Conservation (phyloP, 179 eudicot genomes). For the Camellia oleifera region DNA sequence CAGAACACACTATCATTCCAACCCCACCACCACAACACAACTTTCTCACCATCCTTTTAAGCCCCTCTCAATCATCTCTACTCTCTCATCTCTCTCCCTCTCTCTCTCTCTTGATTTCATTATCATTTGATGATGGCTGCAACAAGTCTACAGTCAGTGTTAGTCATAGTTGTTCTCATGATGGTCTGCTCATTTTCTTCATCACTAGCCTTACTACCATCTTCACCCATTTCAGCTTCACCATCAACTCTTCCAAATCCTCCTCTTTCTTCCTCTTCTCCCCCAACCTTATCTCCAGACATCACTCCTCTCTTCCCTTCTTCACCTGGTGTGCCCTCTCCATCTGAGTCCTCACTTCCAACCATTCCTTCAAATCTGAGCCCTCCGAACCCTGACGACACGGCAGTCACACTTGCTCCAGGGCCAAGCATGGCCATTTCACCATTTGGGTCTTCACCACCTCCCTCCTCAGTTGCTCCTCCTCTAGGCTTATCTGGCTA, state of each 20-base stretch:
- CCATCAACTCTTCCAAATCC: slow-evolving; percentile 51
- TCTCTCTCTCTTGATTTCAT: background rate
- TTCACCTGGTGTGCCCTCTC: background rate
- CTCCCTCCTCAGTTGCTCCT: slow-evolving; percentile 36
- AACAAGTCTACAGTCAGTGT: background rate
- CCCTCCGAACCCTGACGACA: slow-evolving; percentile 66
- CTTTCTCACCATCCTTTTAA: slow-evolving; percentile 7
- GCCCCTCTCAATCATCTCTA: slow-evolving; percentile 4
- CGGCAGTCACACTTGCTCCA: slow-evolving; percentile 14
- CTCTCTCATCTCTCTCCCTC: slow-evolving; percentile 3
- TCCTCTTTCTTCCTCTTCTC: background rate
- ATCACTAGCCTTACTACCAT: slow-evolving; percentile 12
- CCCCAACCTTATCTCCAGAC: slow-evolving; percentile 12
- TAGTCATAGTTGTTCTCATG: background rate
- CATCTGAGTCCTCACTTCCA: slow-evolving; percentile 8
- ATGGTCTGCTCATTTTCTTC: background rate
- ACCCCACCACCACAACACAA: slow-evolving; percentile 8
- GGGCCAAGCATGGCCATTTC: slow-evolving; percentile 42
- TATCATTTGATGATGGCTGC: background rate
- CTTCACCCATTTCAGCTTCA: slow-evolving; percentile 58
- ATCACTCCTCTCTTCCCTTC: slow-evolving; percentile 18
- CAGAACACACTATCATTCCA: slow-evolving; percentile 8
- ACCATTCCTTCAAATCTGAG: slow-evolving; percentile 74
- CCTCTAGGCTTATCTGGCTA: slow-evolving; percentile 7
- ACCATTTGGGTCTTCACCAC: slow-evolving; percentile 42